These are phyloP conservation scores for Recurvomyces mirabilis DNA, from an alignment of 495 filamentous ascomycete species.

Conservation along the genomic window DNA sequence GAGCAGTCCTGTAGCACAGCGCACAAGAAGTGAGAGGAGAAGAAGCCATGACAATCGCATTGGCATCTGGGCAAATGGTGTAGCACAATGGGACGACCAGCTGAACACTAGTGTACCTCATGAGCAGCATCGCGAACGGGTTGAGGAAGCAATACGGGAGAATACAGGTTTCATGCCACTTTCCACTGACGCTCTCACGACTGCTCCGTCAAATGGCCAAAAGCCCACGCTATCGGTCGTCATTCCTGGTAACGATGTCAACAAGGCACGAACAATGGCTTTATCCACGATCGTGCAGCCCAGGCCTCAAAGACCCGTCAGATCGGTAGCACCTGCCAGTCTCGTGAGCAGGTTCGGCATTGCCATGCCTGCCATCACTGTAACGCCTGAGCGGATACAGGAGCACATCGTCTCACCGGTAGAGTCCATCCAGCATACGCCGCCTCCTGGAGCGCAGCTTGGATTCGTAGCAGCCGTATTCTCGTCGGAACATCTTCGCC, in stretches of 20 bases:
- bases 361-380: constrained; percentile 1
- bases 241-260: background rate
- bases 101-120: background rate
- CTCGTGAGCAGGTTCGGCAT: constrained; percentile 8
- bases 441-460: too few species aligned
- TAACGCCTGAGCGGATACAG: background rate
- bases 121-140: background rate
- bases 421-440: constrained; percentile 1
- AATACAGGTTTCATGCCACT: constrained; percentile 5
- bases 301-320: background rate
- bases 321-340: constrained; percentile 5
- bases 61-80: constrained; percentile 28
- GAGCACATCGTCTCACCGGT: background rate
- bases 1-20: too few species aligned
- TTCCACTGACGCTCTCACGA: constrained; percentile 1
- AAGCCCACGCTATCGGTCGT: constrained; percentile 4
- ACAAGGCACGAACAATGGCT: background rate
- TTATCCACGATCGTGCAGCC: constrained; percentile 1
- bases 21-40: constrained; percentile 10
- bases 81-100: constrained; percentile 24
- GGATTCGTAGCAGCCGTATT: too few species aligned
- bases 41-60: constrained; percentile 17
- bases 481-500: background rate
- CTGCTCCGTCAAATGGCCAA: background rate
- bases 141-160: constrained; percentile 6